phyloP scores from a whole-genome alignment of 768 basidiomycete genomes.

The Amanita molliuscula region DNA sequence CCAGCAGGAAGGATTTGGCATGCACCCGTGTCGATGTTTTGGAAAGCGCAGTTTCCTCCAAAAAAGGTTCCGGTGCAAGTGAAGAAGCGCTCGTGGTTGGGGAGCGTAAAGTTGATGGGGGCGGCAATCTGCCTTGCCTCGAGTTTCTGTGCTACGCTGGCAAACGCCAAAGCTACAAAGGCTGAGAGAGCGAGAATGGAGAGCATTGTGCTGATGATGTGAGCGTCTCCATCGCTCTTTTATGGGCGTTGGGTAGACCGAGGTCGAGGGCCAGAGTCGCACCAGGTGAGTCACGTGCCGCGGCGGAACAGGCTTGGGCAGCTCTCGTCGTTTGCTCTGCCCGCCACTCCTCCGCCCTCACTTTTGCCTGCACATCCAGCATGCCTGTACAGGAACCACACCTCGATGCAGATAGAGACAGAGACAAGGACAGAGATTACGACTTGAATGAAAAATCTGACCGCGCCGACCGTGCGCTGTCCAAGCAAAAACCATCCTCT shows the following conservation, averaged over 20 bases:
- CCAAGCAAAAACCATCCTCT: constrained; percentile 19
- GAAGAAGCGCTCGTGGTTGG: constrained; percentile 1
- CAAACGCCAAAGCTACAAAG: too few species aligned
- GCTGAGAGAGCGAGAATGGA: too few species aligned
- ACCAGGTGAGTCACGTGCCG: not conserved
- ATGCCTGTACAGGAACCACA: constrained; percentile 3
- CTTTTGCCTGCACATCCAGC: not conserved
- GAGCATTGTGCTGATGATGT: too few species aligned
- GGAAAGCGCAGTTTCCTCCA: not conserved
- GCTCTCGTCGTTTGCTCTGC: constrained; percentile 5
- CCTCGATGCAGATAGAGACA: constrained; percentile 18
- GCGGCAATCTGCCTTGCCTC: not conserved
- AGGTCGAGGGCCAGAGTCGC: not conserved
- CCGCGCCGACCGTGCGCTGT: constrained; percentile 12
- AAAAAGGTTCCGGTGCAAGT: not conserved
- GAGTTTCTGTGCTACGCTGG: not conserved
- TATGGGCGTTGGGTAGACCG: too few species aligned
- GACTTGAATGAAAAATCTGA: constrained; percentile 16
- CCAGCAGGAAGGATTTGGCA: not conserved
- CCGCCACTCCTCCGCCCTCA: not conserved
- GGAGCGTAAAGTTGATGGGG: not conserved
- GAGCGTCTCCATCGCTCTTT: too few species aligned
- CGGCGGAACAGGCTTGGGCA: constrained; percentile 2
- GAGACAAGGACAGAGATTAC: constrained; percentile 14
- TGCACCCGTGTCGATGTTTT: not conserved